Conservation (phyloP, 768 basidiomycete species). For the Pholiota microspora region DNA sequence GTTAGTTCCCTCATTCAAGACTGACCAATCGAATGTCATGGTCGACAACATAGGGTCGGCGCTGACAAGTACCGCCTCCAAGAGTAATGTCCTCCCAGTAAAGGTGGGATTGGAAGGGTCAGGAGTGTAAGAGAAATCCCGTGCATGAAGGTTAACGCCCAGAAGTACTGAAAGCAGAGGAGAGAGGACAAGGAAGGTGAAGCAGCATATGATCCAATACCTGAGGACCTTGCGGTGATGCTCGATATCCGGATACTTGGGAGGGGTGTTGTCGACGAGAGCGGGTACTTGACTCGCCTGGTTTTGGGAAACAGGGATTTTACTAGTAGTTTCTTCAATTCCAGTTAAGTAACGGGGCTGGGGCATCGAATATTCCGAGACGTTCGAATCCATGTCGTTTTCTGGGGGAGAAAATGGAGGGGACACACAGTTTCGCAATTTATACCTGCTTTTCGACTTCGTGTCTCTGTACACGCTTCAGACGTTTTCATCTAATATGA, state of each 20-base stretch:
- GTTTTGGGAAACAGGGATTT: neutral
- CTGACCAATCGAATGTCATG: constrained; percentile 22
- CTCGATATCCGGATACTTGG: neutral
- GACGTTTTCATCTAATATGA: too few species aligned
- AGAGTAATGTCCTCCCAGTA: constrained; percentile 11
- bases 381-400: neutral
- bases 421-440: too few species aligned
- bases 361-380: neutral
- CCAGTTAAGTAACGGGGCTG: neutral
- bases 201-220: constrained; percentile 17
- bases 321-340: neutral
- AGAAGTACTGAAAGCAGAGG: constrained; percentile 17
- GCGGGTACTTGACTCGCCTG: neutral
- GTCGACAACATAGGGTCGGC: constrained; percentile 19
- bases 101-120: neutral
- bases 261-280: neutral
- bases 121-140: constrained; percentile 14
- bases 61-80: constrained; percentile 19
- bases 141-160: constrained; percentile 14
- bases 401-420: neutral
- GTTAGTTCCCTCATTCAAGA: constrained; percentile 15
- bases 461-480: too few species aligned
- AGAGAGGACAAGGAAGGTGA: constrained; percentile 10
- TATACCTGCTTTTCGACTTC: too few species aligned
- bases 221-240: constrained; percentile 9